phyloP scores from a whole-genome alignment of 441 rosid genomes.

The Gossypium aridum region DNA sequence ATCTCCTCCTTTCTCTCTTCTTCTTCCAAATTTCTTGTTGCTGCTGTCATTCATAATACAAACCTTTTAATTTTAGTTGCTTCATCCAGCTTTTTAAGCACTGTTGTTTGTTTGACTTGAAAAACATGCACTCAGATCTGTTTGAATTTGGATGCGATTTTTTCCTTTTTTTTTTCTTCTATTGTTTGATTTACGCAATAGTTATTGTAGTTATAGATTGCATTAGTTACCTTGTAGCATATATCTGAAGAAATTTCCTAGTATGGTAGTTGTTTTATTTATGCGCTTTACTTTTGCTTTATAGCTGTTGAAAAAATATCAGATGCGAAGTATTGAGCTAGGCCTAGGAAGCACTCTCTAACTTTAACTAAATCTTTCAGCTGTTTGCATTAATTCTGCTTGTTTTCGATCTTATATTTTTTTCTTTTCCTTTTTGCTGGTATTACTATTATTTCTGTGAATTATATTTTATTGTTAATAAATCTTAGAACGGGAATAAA shows the following conservation, averaged over 20 bases:
- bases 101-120: slow-evolving; percentile 2
- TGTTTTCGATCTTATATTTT: background rate
- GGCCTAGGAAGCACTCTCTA: background rate
- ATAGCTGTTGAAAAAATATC: background rate
- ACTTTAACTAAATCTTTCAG: background rate
- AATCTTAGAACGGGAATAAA: background rate
- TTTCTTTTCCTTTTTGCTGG: background rate
- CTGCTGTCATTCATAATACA: background rate
- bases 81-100: background rate
- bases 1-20: background rate
- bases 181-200: background rate
- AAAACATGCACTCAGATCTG: background rate
- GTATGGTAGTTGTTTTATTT: background rate
- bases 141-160: background rate
- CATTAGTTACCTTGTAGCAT: background rate
- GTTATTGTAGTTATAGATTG: background rate
- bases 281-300: background rate
- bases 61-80: background rate
- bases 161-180: background rate
- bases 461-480: background rate
- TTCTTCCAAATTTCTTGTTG: background rate
- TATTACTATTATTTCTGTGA: background rate
- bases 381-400: background rate
- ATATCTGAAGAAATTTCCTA: background rate
- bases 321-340: background rate